Conservation (phyloP, 805 yeast genomes). For the Nakazawaea anatomiae region DNA sequence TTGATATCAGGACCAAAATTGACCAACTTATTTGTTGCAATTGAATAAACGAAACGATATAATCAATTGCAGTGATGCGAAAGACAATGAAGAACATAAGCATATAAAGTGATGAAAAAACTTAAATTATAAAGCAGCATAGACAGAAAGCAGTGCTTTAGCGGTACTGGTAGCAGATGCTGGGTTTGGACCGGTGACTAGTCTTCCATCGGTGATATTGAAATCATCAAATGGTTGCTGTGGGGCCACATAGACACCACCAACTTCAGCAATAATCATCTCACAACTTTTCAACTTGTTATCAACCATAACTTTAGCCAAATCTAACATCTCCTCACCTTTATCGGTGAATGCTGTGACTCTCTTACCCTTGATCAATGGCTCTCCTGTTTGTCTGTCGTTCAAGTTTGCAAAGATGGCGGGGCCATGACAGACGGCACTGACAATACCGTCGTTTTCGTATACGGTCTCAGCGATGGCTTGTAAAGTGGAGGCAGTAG, state of each 20-base stretch:
- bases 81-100: too few species aligned
- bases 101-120: too few species aligned
- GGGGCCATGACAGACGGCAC: conserved; percentile 69
- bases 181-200: conserved; percentile 66
- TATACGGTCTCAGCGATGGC: conserved; percentile 40
- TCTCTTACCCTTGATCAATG: conserved; percentile 43
- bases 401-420: conserved; percentile 42
- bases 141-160: too few species aligned
- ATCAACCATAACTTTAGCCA: conserved; percentile 21
- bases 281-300: conserved; percentile 29
- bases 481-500: conserved; percentile 41
- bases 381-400: conserved; percentile 34
- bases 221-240: conserved; percentile 46
- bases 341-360: conserved; percentile 57
- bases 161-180: conserved; percentile 49
- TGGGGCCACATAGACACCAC: conserved; percentile 42
- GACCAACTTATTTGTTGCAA: too few species aligned
- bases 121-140: too few species aligned
- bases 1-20: too few species aligned
- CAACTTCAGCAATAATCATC: conserved; percentile 29
- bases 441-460: conserved; percentile 45
- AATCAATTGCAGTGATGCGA: too few species aligned
- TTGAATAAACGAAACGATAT: too few species aligned
- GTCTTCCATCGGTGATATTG: conserved; percentile 46
- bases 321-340: conserved; percentile 38